Evolutionary conservation across 371 early-diverging fungal genomes (phyloP), one percentile per base, ranked within the genome.

Genomic region (Mortierella sp.): DNA sequence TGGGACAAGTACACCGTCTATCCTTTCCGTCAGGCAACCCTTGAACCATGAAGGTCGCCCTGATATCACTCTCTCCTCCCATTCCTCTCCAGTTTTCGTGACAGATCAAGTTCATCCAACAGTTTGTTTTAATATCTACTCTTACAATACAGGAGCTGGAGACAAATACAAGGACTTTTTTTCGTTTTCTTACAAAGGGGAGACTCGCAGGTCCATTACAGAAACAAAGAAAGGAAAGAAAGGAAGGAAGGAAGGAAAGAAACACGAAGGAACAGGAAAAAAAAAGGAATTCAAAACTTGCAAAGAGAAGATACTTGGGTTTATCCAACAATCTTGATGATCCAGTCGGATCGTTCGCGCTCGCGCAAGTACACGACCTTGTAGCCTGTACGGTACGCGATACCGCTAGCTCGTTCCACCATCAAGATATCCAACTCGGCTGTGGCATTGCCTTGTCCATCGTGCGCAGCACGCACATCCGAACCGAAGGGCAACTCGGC

Each of bases 1-100:
- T 90, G 90, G 90, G 82, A 86, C 41, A 78, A 79, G 29, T 81
- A 72, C 62, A 78, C 83, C 12, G 76, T 88, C 47, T 60, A 64
- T 7, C 88, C 88, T 41, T 83, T 84, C 69, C 76, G 76, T 22
- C 50, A 57, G 28, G 66, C 66, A 14, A 25, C 31, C 29, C 2
- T 65, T 44, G 34, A 34, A 10, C 34, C 34, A 4, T 34, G 34
- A 34, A 19, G 44, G 44, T 44, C 44, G 44, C 44, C n/a, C 5
- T 7, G n/a, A 44, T 44, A 19, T 12, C 19, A 6, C 45, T 44
- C 45, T n/a, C 45, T 9, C 19, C 17, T 21, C 45, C 45, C 5
- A 13, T 44, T n/a, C 45, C 17, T 44, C 45, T 44, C 45, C 13
- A 14, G 8, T 14, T 14, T 7, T 39, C 10, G 39, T 10, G 39